A percentile compares a stretch with the other conserved stretches of the same genome.
These are phyloP conservation scores for Colletotrichum lini DNA, from an alignment of 2,329 filamentous ascomycete species.

Conservation along the genomic window DNA sequence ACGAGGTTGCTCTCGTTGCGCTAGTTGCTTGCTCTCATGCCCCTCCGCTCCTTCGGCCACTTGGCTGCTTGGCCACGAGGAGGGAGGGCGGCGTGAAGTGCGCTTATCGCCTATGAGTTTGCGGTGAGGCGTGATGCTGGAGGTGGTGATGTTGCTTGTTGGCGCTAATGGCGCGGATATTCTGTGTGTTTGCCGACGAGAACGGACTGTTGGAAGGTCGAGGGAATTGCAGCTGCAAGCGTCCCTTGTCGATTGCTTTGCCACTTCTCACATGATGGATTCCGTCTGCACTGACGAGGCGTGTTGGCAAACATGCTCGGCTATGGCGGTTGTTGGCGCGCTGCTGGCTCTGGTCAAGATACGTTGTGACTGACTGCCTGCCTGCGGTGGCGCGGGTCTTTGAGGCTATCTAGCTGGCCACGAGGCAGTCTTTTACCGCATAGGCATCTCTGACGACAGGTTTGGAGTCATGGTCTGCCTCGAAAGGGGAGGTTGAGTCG, in stretches of 20 bases:
- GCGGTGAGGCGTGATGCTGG: neutral
- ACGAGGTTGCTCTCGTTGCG: neutral
- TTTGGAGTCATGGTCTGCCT: neutral
- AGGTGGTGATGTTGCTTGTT: neutral
- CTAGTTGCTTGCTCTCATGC: slow-evolving; percentile 1
- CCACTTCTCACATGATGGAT: slow-evolving; percentile 6
- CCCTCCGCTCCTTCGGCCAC: neutral
- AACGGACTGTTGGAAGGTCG: neutral
- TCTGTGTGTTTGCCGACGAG: slow-evolving; percentile 11
- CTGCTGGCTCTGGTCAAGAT: too few relatives aligned
- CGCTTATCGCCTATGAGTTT: slow-evolving; percentile 11
- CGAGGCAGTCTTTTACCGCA: too few relatives aligned
- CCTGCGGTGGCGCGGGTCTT: too few relatives aligned
- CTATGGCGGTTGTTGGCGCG: neutral
- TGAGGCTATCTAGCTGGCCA: too few relatives aligned
- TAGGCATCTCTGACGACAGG: neutral
- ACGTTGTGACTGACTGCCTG: too few relatives aligned
- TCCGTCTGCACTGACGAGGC: neutral
- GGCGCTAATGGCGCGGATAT: slow-evolving; percentile 10
- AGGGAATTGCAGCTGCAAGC: neutral
- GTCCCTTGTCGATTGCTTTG: neutral
- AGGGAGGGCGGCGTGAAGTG: slow-evolving; percentile 1
- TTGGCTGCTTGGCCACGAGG: neutral
- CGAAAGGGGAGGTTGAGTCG: neutral
- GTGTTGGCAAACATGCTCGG: neutral